These are phyloP conservation scores for Xylogone sp. DNA, from an alignment of 2,329 filamentous ascomycete genomes.

Conservation along the genomic window DNA sequence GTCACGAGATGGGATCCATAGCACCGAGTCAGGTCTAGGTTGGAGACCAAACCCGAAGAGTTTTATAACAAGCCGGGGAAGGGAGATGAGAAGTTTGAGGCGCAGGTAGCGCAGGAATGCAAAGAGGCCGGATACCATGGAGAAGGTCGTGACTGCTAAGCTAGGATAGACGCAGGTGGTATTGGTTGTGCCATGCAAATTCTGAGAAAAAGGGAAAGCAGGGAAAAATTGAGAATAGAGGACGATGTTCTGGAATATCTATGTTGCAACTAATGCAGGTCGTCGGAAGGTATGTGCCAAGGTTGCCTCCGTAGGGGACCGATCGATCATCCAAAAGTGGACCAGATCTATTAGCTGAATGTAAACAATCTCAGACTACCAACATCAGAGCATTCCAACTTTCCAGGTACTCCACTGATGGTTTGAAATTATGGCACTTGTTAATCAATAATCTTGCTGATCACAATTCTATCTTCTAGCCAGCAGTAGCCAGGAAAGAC, in stretches of 20 bases:
- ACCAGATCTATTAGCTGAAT: neutral
- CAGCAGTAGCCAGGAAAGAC: too few species aligned
- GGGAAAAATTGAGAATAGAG: too few species aligned
- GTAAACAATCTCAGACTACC: constrained; percentile 1
- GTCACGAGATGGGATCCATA: constrained; percentile 10
- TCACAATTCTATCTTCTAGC: too few species aligned
- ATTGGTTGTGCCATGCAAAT: too few species aligned
- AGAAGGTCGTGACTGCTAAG: neutral
- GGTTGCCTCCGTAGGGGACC: neutral
- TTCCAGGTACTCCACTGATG: too few species aligned
- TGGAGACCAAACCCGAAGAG: constrained; percentile 1
- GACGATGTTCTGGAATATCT: neutral
- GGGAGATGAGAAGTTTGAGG: constrained; percentile 11
- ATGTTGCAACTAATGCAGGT: neutral
- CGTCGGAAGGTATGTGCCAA: neutral
- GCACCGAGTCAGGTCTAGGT: constrained; percentile 7
- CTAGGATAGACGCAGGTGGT: too few species aligned
- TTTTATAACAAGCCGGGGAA: constrained; percentile 5
- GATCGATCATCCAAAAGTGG: neutral
- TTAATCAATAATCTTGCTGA: too few species aligned
- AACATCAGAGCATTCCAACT: too few species aligned
- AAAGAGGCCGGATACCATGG: constrained; percentile 3
- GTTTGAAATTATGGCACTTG: too few species aligned
- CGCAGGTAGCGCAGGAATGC: constrained; percentile 9
- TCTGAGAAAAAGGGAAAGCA: too few species aligned